phyloP scores from a whole-genome alignment of 768 basidiomycete species.

The Naematelia encephala region DNA sequence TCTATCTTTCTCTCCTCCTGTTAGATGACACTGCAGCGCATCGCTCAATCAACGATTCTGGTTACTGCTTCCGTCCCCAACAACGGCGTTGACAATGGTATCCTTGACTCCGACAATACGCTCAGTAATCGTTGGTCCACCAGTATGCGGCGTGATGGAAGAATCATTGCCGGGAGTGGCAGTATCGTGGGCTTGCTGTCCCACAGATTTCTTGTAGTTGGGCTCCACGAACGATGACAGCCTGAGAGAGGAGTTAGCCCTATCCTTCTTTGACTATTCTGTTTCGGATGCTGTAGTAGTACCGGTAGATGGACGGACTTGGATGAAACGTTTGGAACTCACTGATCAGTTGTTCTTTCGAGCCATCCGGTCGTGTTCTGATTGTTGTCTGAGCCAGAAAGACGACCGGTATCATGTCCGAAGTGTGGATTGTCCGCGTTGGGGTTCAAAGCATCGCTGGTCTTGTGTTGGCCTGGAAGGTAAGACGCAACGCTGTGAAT shows the following conservation, averaged over 20 bases:
- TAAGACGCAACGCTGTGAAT: conserved; percentile 16
- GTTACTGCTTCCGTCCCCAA: neutral
- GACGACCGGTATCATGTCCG: conserved; percentile 13
- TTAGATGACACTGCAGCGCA: too few species aligned
- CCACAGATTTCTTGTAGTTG: conserved; percentile 12
- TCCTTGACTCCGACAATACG: neutral
- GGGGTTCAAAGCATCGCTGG: conserved; percentile 11
- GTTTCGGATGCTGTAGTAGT: too few species aligned
- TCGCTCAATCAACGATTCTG: too few species aligned
- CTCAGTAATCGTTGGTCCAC: neutral
- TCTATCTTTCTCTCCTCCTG: neutral
- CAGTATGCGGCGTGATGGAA: neutral
- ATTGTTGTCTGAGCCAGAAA: conserved; percentile 16
- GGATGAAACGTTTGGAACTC: conserved; percentile 3
- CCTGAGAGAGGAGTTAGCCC: conserved; percentile 4
- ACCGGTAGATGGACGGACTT: too few species aligned
- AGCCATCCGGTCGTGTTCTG: conserved; percentile 13
- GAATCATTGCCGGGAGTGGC: conserved; percentile 17
- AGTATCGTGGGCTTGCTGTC: conserved; percentile 13
- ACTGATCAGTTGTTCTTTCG: conserved; percentile 15
- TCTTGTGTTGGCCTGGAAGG: conserved; percentile 18
- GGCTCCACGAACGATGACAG: conserved; percentile 9
- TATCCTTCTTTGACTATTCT: neutral
- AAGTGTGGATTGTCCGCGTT: conserved; percentile 8
- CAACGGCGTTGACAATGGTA: neutral